A percentile compares a stretch with the other conserved stretches of the same genome.
phyloP scores from a whole-genome alignment of 2,329 filamentous ascomycete species.

The Ascochyta pisi region DNA sequence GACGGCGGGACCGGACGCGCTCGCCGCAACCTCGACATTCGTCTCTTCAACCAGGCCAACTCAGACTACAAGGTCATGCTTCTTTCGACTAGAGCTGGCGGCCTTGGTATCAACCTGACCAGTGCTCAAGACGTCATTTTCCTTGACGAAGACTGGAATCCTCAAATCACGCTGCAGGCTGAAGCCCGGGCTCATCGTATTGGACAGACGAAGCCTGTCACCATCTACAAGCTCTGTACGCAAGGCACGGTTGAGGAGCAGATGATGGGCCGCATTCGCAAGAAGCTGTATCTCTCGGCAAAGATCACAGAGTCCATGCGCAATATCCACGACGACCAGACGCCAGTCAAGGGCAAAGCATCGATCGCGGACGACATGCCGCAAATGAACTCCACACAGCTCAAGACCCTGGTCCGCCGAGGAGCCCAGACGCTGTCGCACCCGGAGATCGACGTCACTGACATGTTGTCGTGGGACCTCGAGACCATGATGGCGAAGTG shows the following conservation, averaged over 20 bases:
- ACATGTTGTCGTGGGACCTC: constrained; percentile 66
- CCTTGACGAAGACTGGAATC: constrained; percentile 64
- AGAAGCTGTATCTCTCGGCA: constrained; percentile 67
- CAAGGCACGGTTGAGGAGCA: constrained; percentile 66
- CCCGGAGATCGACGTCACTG: constrained; percentile 60
- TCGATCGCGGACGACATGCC: constrained; percentile 56
- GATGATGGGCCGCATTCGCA: constrained; percentile 64
- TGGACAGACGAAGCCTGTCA: constrained; percentile 61
- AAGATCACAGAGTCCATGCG: constrained; percentile 67
- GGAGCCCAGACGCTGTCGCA: constrained; percentile 61
- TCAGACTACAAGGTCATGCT: constrained; percentile 62
- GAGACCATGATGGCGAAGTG: constrained; percentile 62
- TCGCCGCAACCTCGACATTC: constrained; percentile 59
- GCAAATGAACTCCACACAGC: constrained; percentile 58
- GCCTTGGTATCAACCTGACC: constrained; percentile 63
- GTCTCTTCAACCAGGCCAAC: constrained; percentile 58
- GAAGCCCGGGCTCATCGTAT: constrained; percentile 63
- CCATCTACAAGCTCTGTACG: constrained; percentile 63
- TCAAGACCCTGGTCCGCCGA: constrained; percentile 62
- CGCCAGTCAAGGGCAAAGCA: constrained; percentile 27
- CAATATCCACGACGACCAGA: constrained; percentile 55
- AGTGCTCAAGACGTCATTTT: constrained; percentile 64
- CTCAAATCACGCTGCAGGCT: constrained; percentile 61
- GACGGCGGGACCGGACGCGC: constrained; percentile 60
- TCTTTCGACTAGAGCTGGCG: constrained; percentile 63